Base-by-base conservation (phyloP, 2,329 filamentous ascomycete genomes). In the Aspergillus tanneri region DNA sequence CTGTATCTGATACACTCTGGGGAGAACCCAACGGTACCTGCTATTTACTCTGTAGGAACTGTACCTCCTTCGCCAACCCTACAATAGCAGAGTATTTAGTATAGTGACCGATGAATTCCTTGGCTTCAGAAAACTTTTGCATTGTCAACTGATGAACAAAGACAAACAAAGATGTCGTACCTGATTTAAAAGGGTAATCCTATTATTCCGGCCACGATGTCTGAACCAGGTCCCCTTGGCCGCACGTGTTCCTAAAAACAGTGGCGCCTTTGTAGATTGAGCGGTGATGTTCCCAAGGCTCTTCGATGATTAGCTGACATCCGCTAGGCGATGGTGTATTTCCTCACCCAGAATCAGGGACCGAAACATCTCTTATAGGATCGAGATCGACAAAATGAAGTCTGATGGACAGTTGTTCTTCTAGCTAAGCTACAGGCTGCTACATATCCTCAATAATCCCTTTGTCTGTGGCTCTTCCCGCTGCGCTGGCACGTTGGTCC, bases 391-490 rank as follows among this genome's bases (percentile, higher is more conserved):
- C 24, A 14, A 39, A n/a, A 11, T 6, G 21, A 2, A 50, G 19
- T 19, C 25, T 43, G 37, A 51, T 25, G 10, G 50, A 41, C 14
- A 57, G 43, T 18, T 53, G 44, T 2, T 54, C 55, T 30, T 61
- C 58, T 5, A 59, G 34, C 22, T 50, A 49, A 14, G 43, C 24
- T n/a, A 61, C 40, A 4, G 57, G 57, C 43, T 54, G 53, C 40
- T 59, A 57, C 3, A 61, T 44, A 46, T 61, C 57, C 37, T 59
- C 58, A 10, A 61, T 41, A 30, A 61, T 44, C 5, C 57, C 57
- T 4, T 45, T 43, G 8, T 39, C 50, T 16, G 24, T n/a, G 14
- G 12, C 34, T 11, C 21, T n/a, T 37, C 23, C 46, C 5, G 28
- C 10, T 16, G 21, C 18, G 7, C 12, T 9, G 30, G 24, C 23